Evolutionary conservation across 1,139 yeast genomes (phyloP).

Genomic region (Blastobotrys indianensis): DNA sequence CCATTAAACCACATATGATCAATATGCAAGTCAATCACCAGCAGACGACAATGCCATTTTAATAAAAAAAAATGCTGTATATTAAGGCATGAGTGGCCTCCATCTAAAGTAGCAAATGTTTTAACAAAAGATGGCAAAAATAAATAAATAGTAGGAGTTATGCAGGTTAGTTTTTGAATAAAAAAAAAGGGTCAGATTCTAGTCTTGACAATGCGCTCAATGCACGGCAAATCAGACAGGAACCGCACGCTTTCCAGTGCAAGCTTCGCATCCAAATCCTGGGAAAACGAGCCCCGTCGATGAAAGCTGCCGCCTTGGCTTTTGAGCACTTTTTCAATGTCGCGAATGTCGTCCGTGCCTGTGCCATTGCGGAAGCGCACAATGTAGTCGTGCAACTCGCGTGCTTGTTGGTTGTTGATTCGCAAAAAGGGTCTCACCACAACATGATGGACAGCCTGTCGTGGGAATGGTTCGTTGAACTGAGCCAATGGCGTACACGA

Average conservation of each 20-base stretch:
- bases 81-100: no score
- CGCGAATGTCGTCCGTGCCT: conserved; percentile 8
- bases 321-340: conserved; percentile 4
- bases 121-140: no score
- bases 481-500: no score
- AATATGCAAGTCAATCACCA: no score
- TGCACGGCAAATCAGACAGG: conserved; percentile 3
- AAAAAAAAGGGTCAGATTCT: neutral
- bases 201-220: conserved; percentile 7
- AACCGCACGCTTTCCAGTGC: conserved; percentile 4
- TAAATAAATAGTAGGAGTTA: no score
- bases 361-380: conserved; percentile 9
- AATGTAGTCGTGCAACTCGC: conserved; percentile 5
- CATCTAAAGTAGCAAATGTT: no score
- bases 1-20: no score
- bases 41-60: no score
- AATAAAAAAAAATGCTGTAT: no score
- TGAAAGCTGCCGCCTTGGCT: conserved; percentile 2
- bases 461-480: no score
- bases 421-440: neutral
- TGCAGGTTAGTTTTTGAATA: no score
- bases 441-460: no score
- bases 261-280: conserved; percentile 8
- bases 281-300: conserved; percentile 7
- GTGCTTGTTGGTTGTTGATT: neutral